Base-by-base conservation (phyloP, 1,284 basidiomycete species). In the Rhizopogon parksii region DNA sequence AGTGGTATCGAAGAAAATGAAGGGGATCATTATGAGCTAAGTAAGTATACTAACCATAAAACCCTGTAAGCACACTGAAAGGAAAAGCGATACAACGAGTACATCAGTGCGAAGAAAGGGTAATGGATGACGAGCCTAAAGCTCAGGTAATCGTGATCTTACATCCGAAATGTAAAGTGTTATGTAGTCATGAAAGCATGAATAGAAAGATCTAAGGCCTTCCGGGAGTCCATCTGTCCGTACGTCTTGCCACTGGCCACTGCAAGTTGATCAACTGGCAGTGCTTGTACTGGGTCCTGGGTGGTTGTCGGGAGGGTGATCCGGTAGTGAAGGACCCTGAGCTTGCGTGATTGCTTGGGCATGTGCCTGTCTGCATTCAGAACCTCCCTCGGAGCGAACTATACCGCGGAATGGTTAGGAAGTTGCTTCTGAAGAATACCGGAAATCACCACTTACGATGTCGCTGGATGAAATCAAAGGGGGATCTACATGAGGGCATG, bases 311-410 rank as follows among this genome's bases (percentile, higher is more conserved):
- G 40, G 40, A 42, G 40, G 40, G 27, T 43, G 40, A 27, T 19
- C 27, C 3, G 40, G 15, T 43, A 43, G 27, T 19, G 40, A 27
- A 43, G 40, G 27, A 43, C 40, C 53, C 37, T 65, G 60, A 3
- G 43, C 53, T 6, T 63, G 61, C 4, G 37, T 53, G 14, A 64
- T 63, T 9, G 54, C 64, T 45, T 65, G 66, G 14, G 51, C 56
- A 30, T 57, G 53, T 17, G 50, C 62, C 54, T 71, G 71, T 54
- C 82, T 74, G 65, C 87, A 90, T 40, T 88, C 85, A 49, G 83
- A 80, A 56, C 86, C 87, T 56, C 85, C 85, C 63, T 90, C 87
- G 45, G 87, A 90, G 62, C 87, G 83, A 56, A 90, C 86, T 89
- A 64, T 47, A 64, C 55, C 62, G 56, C 48, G 40, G 51, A 49